Evolutionary conservation across 177 flowering plant species (phyloP), one percentile per base, ranked within the genome.

Genomic region (Vitis hybrid): DNA sequence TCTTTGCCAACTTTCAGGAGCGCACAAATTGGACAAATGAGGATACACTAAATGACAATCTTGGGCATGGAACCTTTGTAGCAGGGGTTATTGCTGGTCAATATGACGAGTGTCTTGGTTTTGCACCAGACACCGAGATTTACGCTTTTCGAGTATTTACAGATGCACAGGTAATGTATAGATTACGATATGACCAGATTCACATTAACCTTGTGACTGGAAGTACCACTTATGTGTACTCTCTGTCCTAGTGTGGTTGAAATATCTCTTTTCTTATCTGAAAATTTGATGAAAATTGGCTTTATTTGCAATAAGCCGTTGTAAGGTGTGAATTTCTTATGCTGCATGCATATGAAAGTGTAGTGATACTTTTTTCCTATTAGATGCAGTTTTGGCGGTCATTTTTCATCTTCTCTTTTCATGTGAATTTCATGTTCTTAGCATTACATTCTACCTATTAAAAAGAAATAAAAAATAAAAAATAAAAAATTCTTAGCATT

Each of bases 11-110:
- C 27, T 55, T 70, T 61, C 81, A 95, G 99, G 99, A 95, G 77
- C 92, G 98, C 55, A 90, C 98, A 53, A 93, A 95, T 74, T 95
- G 99, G 99, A 95, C 99, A 21, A 86, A 91, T 78, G 98, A 93
- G 77, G 91, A 91, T 82, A 91, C 99, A 4, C 66, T 95, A 10
- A 95, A 95, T 84, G 99, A 95, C 81, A 95, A 93, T 82, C 98
- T 95, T 79, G 99, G 99, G 27, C 99, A 95, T 82, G 99, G 99
- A 65, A 95, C 99, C 64, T 95, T 95, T 81, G 99, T 95, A 53
- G 99, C 99, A 21, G 98, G 99, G 65, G 98, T 95, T 71, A 82
- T 95, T 78, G 98, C 98, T 79, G 98, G 99, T 77, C 84, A 83
- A 81, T 90, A 93, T 77, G 75, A 82, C 53, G 98, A 93, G 72